Evolutionary conservation across 768 basidiomycete genomes (phyloP).

Genomic region (Asterophora lycoperdoides): DNA sequence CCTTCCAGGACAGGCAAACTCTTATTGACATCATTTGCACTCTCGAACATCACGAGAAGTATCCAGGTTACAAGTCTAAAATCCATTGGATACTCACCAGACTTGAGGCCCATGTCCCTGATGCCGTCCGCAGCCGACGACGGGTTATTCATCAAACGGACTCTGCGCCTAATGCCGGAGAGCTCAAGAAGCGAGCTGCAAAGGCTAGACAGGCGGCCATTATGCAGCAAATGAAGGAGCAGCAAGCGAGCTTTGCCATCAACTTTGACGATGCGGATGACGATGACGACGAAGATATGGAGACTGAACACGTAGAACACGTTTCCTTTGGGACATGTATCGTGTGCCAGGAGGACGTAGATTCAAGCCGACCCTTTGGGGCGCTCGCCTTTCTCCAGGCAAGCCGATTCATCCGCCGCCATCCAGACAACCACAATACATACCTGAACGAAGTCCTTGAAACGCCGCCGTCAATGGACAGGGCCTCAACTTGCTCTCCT

Average conservation of each 20-base stretch:
- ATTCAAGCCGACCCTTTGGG: slow-evolving; percentile 70
- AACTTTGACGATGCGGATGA: slow-evolving; percentile 72
- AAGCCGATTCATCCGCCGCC: slow-evolving; percentile 75
- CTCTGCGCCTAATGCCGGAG: slow-evolving; percentile 48
- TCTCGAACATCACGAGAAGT: slow-evolving; percentile 75
- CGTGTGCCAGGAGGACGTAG: slow-evolving; percentile 94
- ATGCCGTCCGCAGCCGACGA: slow-evolving; percentile 51
- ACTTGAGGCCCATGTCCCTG: slow-evolving; percentile 52
- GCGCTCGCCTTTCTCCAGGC: slow-evolving; percentile 85
- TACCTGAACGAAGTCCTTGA: slow-evolving; percentile 73
- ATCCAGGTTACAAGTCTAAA: slow-evolving; percentile 66
- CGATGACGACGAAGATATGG: slow-evolving; percentile 64
- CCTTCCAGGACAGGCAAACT: slow-evolving; percentile 56
- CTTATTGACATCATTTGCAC: slow-evolving; percentile 70
- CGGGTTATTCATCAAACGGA: slow-evolving; percentile 34
- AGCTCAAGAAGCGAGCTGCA: slow-evolving; percentile 77
- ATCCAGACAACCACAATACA: slow-evolving; percentile 61
- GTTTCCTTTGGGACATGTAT: slow-evolving; percentile 89
- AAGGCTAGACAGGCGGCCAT: slow-evolving; percentile 90
- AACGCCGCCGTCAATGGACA: slow-evolving; percentile 64
- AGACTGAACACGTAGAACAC: slow-evolving; percentile 42
- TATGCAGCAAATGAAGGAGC: slow-evolving; percentile 93
- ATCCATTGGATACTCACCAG: slow-evolving; percentile 70
- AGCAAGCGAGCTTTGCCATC: slow-evolving; percentile 82
- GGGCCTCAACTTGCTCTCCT: slow-evolving; percentile 26